Evolutionary conservation across 2,329 filamentous ascomycete species (phyloP), one percentile per base, ranked within the genome.

Genomic region (Arthroderma sp.): DNA sequence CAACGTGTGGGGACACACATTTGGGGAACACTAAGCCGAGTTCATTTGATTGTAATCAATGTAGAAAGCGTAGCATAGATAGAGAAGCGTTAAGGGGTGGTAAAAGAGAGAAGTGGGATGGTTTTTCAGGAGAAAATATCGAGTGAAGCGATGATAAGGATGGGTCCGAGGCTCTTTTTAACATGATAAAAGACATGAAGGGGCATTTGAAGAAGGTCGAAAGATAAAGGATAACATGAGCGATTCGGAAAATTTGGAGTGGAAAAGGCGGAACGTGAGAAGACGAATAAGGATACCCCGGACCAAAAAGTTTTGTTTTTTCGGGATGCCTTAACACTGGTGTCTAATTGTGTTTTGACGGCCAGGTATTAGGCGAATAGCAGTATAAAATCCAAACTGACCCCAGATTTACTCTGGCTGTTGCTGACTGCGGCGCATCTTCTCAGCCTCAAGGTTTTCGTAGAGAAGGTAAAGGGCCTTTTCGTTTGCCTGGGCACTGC

Each of bases 381-480:
- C 44, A 51, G n/a, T 9, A 19, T 13, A 17, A 15, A 11, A 33
- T 21, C 15, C 25, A 33, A 19, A 13, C 6, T 0, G 23, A 43
- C 13, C 4, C 35, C 11, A n/a, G 39, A 17, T 64, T 73, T 72
- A 81, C 67, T 82, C 79, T 63, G 79, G 77, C 49, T 80, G 78
- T 61, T 84, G 81, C 75, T 94, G 87, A 79, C 89, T 95, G 71
- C 93, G 88, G 67, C 93, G 89, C 84, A 94, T 94, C 82, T 98
- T 98, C 79, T 98, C 93, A 15, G 91, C 91, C 77, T 98, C 93
- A 55, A 98, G 83, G 74, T 98, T 98, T 80, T 98, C 93, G 72
- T 98, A 98, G 62, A 98, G 79, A 56, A 98, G 84, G 74, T 95
- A 96, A 28, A 98, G 80, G 3, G 93, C 93, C 65, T 90, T 91